These are phyloP conservation scores for Lenwebbia sp. DNA, from an alignment of 345 rosid genomes.

Conservation along the genomic window DNA sequence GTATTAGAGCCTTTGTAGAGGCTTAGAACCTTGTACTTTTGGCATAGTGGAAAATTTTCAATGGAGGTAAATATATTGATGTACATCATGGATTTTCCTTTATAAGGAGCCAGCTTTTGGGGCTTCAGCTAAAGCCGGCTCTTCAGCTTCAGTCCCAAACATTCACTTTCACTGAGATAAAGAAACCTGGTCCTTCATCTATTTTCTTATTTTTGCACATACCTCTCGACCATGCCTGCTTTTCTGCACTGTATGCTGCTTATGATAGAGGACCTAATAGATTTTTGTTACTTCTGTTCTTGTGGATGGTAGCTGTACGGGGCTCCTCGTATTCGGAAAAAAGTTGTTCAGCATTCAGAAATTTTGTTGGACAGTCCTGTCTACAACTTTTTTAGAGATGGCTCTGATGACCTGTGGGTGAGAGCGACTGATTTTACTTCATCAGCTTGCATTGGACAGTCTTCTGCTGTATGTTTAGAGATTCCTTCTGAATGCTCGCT, in stretches of 20 bases:
- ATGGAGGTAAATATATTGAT: background rate
- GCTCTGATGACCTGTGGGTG: conserved; percentile 38
- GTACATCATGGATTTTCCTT: background rate
- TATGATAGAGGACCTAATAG: background rate
- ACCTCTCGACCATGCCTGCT: background rate
- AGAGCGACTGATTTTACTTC: conserved; percentile 40
- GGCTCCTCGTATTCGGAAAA: conserved; percentile 52
- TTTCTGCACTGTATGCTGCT: background rate
- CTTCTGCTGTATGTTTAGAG: conserved; percentile 38
- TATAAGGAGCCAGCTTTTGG: background rate
- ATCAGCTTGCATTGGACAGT: conserved; percentile 39
- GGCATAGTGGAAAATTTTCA: background rate
- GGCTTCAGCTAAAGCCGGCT: too few relatives aligned
- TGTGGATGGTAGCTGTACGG: conserved; percentile 30
- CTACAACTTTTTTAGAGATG: conserved; percentile 26
- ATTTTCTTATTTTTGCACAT: background rate
- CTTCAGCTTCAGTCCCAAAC: background rate
- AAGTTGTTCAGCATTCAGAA: conserved; percentile 9
- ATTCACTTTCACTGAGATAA: background rate
- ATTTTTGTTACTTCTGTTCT: background rate
- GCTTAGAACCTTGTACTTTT: background rate
- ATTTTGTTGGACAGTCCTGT: conserved; percentile 12
- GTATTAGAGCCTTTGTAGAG: background rate
- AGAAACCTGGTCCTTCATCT: background rate
- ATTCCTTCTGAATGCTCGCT: conserved; percentile 10